These are phyloP conservation scores for Porphyridium purpureum DNA, from an alignment of 23 red algal species.

Conservation along the genomic window DNA sequence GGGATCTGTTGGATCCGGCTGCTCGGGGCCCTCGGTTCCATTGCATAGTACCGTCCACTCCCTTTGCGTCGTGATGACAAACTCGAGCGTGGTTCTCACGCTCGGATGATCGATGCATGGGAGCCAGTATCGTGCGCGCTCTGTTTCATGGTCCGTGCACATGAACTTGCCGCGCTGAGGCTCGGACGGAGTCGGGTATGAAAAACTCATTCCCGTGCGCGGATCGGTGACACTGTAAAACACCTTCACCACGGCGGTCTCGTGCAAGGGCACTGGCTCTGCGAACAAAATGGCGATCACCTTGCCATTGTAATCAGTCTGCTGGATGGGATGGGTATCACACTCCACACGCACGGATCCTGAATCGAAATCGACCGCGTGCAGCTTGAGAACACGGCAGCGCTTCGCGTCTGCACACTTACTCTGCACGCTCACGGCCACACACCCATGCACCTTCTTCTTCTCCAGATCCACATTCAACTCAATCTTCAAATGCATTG, in stretches of 20 bases:
- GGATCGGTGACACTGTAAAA: conserved; percentile 22
- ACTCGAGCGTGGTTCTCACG: conserved; percentile 34
- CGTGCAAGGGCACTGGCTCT: conserved; percentile 5
- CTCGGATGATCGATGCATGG: conserved; percentile 42
- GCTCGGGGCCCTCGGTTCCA: conserved; percentile 12
- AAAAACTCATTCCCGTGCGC: conserved; percentile 31
- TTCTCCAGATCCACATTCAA: conserved; percentile 13
- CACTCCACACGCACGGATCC: too few relatives aligned
- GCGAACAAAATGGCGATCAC: conserved; percentile 23
- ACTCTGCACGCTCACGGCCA: conserved; percentile 10
- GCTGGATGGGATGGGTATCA: conserved; percentile 14
- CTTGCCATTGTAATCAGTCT: conserved; percentile 34
- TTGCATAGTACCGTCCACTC: conserved; percentile 39
- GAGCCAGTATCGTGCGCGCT: conserved; percentile 59
- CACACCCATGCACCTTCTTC: conserved; percentile 13
- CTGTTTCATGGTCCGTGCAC: conserved; percentile 48
- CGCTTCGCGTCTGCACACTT: conserved; percentile 22
- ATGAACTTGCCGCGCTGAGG: conserved; percentile 21
- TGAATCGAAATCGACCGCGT: conserved; percentile 39
- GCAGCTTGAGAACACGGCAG: conserved; percentile 12
- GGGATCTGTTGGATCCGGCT: conserved; percentile 5
- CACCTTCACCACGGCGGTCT: conserved; percentile 15
- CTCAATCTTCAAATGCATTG: conserved; percentile 18
- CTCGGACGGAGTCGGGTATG: too few relatives aligned
- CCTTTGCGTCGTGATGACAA: conserved; percentile 14